Conservation (phyloP, 1,139 yeast species). For the Suhomyces guaymorum region DNA sequence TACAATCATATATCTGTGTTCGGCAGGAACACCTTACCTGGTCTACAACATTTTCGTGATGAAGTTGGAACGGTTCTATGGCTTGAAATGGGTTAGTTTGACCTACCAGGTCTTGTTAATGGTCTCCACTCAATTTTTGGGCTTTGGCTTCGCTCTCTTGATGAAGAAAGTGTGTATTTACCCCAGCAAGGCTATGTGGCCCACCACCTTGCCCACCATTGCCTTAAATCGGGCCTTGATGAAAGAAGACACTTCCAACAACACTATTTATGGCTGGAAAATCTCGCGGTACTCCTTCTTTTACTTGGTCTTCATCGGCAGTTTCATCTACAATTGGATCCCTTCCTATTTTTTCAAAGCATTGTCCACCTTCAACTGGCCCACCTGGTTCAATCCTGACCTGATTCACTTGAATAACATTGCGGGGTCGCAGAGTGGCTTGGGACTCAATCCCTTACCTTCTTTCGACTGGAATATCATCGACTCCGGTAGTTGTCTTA, state of each 20-base stretch:
- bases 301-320: slow-evolving; percentile 14
- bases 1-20: slow-evolving; percentile 47
- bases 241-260: slow-evolving; percentile 28
- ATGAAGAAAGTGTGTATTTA: slow-evolving; percentile 48
- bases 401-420: slow-evolving; percentile 19
- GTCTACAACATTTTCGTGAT: slow-evolving; percentile 47
- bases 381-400: slow-evolving; percentile 23
- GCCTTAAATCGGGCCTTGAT: slow-evolving; percentile 47
- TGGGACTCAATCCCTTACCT: slow-evolving; percentile 22
- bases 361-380: slow-evolving; percentile 21
- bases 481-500: slow-evolving; percentile 12
- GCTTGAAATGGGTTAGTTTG: slow-evolving; percentile 46
- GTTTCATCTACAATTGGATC: slow-evolving; percentile 22
- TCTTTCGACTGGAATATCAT: slow-evolving; percentile 22
- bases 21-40: slow-evolving; percentile 48
- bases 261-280: slow-evolving; percentile 40
- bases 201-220: slow-evolving; percentile 46
- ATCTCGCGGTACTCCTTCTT: slow-evolving; percentile 22
- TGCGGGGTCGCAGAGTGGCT: slow-evolving; percentile 18
- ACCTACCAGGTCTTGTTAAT: slow-evolving; percentile 40
- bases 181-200: slow-evolving; percentile 50
- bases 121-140: slow-evolving; percentile 46
- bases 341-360: slow-evolving; percentile 21
- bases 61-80: slow-evolving; percentile 47
- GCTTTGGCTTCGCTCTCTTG: slow-evolving; percentile 49